phyloP scores from a whole-genome alignment of 306 rosid genomes.

The Vachellia pachyceras region DNA sequence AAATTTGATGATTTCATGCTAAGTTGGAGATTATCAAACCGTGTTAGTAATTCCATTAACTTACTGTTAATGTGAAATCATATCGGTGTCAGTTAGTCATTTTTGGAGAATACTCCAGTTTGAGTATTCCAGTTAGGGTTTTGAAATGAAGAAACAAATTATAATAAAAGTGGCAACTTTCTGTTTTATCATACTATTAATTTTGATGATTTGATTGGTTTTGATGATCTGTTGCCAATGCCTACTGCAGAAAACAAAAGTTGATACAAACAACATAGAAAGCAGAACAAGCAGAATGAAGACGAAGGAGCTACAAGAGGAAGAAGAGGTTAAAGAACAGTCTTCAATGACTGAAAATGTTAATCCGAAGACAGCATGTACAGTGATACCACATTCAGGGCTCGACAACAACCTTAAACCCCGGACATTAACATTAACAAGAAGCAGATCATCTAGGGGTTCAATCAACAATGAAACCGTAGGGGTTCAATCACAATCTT shows the following conservation, averaged over 20 bases:
- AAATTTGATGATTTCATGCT: too few species aligned
- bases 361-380: conserved; percentile 43
- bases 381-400: conserved; percentile 35
- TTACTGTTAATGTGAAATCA: not conserved
- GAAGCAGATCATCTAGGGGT: conserved; percentile 77
- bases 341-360: conserved; percentile 39
- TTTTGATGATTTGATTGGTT: conserved; percentile 28
- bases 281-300: conserved; percentile 40
- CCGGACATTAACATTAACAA: conserved; percentile 52
- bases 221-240: conserved; percentile 5
- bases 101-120: not conserved
- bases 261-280: conserved; percentile 32
- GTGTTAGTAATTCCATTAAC: not conserved
- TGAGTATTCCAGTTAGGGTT: too few species aligned
- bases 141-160: too few species aligned
- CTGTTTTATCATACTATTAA: not conserved
- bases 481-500: conserved; percentile 60
- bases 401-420: conserved; percentile 54
- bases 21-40: too few species aligned
- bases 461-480: conserved; percentile 69
- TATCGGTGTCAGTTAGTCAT: not conserved
- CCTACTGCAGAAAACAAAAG: conserved; percentile 63
- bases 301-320: conserved; percentile 48
- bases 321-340: conserved; percentile 43
- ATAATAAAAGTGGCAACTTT: not conserved